These are phyloP conservation scores for Curvularia sp. DNA, from an alignment of 2,329 filamentous ascomycete species.

Conservation along the genomic window DNA sequence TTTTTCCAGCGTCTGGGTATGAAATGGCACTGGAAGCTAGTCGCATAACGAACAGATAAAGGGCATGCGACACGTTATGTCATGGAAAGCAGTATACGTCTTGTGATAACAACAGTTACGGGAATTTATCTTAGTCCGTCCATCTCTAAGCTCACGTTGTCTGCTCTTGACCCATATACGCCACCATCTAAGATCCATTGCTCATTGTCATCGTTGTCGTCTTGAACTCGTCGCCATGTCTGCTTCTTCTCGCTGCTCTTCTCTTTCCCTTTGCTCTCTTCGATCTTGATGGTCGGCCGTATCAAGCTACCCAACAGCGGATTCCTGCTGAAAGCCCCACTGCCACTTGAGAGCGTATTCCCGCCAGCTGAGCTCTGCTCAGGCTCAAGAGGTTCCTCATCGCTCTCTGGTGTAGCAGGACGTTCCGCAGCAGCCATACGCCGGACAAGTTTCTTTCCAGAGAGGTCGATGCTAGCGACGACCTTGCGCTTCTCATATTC, in stretches of 20 bases:
- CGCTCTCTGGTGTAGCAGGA: constrained; percentile 60
- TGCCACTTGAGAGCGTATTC: constrained; percentile 38
- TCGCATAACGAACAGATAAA: not conserved
- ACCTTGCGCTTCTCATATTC: constrained; percentile 89
- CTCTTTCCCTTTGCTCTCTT: constrained; percentile 63
- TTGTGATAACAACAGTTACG: not conserved
- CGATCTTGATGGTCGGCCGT: constrained; percentile 62
- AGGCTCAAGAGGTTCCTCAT: constrained; percentile 55
- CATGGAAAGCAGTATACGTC: not conserved
- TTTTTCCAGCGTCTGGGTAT: constrained; percentile 56
- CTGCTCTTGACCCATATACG: constrained; percentile 49
- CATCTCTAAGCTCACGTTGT: constrained; percentile 27
- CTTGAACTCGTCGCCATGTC: constrained; percentile 60
- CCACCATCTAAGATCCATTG: constrained; percentile 62
- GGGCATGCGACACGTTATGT: not conserved
- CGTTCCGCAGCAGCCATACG: constrained; percentile 68
- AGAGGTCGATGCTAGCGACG: constrained; percentile 83
- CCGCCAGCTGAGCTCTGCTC: constrained; percentile 37
- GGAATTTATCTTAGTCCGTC: constrained; percentile 17
- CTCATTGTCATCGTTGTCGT: constrained; percentile 62
- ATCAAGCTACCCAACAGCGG: constrained; percentile 71
- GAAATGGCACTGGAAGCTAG: constrained; percentile 37
- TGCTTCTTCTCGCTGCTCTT: constrained; percentile 48
- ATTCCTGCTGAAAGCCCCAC: constrained; percentile 72
- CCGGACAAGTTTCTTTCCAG: constrained; percentile 76